These are phyloP conservation scores for Jatropha curcas DNA, from an alignment of 345 rosid species.

Conservation along the genomic window DNA sequence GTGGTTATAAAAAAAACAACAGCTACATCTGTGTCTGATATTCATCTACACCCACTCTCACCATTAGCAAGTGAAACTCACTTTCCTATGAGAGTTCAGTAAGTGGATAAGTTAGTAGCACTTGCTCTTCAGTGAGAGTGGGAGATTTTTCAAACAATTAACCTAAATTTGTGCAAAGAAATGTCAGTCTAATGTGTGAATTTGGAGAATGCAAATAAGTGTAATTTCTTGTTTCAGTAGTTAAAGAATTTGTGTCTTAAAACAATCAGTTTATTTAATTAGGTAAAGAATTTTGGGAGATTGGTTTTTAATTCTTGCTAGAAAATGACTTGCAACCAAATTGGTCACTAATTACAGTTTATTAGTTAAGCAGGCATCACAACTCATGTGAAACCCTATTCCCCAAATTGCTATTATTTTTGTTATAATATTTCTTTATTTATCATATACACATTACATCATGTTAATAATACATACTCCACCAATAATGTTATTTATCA, in stretches of 20 bases:
- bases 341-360: neutral
- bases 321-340: slow-evolving; percentile 18
- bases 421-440: neutral
- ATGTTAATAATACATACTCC: no score
- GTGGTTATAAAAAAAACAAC: slow-evolving; percentile 1
- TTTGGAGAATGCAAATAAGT: slow-evolving; percentile 10
- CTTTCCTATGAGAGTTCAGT: slow-evolving; percentile 8
- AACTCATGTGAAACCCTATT: neutral
- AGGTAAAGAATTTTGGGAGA: slow-evolving; percentile 22
- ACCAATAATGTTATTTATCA: no score
- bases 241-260: slow-evolving; percentile 30
- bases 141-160: slow-evolving; percentile 13
- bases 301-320: neutral
- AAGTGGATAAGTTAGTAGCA: neutral
- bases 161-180: slow-evolving; percentile 3
- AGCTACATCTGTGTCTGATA: slow-evolving; percentile 23
- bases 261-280: slow-evolving; percentile 27
- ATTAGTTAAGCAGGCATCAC: neutral
- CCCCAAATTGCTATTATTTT: neutral
- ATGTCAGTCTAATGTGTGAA: neutral
- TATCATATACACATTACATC: no score
- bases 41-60: slow-evolving; percentile 11
- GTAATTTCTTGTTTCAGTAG: slow-evolving; percentile 27
- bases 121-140: neutral
- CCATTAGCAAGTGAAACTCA: neutral